Conservation (phyloP, 1,284 basidiomycete genomes). For the Rhodotorula sp. region DNA sequence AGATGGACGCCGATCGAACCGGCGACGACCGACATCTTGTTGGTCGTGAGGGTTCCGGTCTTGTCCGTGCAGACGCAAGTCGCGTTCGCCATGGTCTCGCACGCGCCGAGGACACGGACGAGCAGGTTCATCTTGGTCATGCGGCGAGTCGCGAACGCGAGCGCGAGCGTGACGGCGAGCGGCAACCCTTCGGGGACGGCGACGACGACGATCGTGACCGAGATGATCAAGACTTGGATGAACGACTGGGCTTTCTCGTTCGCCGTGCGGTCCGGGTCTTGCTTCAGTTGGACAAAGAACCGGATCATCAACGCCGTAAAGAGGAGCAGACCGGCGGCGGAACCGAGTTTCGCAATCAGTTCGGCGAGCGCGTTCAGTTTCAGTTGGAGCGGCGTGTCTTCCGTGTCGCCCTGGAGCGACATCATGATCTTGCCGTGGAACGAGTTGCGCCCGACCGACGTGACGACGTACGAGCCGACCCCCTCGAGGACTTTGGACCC, state of each 20-base stretch:
- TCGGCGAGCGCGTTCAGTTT: constrained; percentile 92
- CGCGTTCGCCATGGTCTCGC: constrained; percentile 98
- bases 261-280: constrained; percentile 54
- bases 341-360: constrained; percentile 87
- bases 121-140: constrained; percentile 94
- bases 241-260: constrained; percentile 87
- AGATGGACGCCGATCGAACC: constrained; percentile 89
- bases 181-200: constrained; percentile 89
- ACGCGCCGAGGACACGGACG: constrained; percentile 90
- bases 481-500: constrained; percentile 96
- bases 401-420: constrained; percentile 72
- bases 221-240: constrained; percentile 88
- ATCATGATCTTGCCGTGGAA: constrained; percentile 97
- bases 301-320: constrained; percentile 87
- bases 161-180: constrained; percentile 89
- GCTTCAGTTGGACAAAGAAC: constrained; percentile 40
- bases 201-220: constrained; percentile 92
- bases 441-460: constrained; percentile 83
- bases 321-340: constrained; percentile 73
- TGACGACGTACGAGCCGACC: constrained; percentile 86
- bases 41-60: constrained; percentile 71
- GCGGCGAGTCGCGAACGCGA: constrained; percentile 94
- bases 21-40: constrained; percentile 92
- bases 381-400: constrained; percentile 87
- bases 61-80: constrained; percentile 61